A percentile compares a stretch with the other conserved stretches of the same genome.
Evolutionary conservation across 306 rosid genomes (phyloP).

Genomic region (Ceratonia siliqua): DNA sequence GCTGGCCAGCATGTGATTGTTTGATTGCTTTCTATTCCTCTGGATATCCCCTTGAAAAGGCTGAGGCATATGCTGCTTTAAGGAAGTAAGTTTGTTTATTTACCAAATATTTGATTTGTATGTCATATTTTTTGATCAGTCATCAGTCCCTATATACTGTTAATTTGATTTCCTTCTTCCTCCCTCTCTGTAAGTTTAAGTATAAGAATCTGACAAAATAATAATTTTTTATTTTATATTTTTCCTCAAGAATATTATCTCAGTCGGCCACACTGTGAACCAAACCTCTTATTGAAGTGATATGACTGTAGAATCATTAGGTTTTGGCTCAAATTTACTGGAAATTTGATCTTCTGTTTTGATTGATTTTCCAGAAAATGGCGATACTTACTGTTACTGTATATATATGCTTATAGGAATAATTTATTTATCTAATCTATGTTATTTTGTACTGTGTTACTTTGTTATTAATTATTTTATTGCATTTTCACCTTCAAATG

Average conservation of each 20-base stretch:
- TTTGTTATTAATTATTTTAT: not conserved
- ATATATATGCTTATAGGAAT: not conserved
- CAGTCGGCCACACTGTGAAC: not conserved
- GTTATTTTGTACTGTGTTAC: not conserved
- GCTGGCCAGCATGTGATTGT: slow-evolving; percentile 97
- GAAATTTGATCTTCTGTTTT: not conserved
- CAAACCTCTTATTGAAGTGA: not conserved
- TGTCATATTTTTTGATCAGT: slow-evolving; percentile 13
- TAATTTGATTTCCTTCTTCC: not conserved
- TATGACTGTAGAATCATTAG: not conserved
- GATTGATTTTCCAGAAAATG: slow-evolving; percentile 7
- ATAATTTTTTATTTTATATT: not conserved
- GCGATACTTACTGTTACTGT: not conserved
- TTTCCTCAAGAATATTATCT: not conserved
- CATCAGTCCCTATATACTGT: slow-evolving; percentile 8
- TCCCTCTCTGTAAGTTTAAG: not conserved
- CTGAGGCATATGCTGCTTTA: slow-evolving; percentile 88
- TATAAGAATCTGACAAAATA: not conserved
- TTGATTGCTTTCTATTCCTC: slow-evolving; percentile 93
- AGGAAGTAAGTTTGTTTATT: slow-evolving; percentile 74
- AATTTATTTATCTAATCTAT: slow-evolving; percentile 20
- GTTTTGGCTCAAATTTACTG: not conserved
- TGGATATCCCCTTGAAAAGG: slow-evolving; percentile 93
- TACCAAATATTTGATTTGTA: slow-evolving; percentile 29
- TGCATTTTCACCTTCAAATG: slow-evolving; percentile 21